A percentile compares a stretch with the other conserved stretches of the same genome.
These are phyloP conservation scores for Fraxinus sp. DNA, from an alignment of 305 asterid species.

Conservation along the genomic window DNA sequence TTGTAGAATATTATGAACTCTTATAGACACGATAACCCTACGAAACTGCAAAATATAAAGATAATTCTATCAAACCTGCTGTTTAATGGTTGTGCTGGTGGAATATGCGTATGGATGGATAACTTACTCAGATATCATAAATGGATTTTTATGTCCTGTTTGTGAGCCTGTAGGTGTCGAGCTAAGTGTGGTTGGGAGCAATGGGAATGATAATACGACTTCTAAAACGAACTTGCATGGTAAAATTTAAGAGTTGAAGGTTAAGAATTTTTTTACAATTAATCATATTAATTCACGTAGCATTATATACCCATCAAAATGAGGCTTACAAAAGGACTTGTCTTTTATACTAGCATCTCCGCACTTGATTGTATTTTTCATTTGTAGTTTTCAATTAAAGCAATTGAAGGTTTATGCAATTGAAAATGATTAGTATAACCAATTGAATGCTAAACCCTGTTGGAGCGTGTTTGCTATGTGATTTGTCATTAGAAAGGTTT, in stretches of 20 bases:
- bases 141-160: not conserved
- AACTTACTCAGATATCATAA: not conserved
- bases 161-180: not conserved
- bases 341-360: not conserved
- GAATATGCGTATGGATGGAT: not conserved
- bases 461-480: constrained; percentile 19
- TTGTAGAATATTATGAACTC: not conserved
- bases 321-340: constrained; percentile 9
- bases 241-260: constrained; percentile 2
- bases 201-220: not conserved
- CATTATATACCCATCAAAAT: not conserved
- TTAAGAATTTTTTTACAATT: not conserved
- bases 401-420: constrained; percentile 18
- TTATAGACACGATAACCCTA: not conserved
- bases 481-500: constrained; percentile 24
- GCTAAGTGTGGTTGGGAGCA: not conserved
- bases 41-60: not conserved
- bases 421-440: constrained; percentile 14
- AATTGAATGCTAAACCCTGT: not conserved
- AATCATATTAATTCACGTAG: constrained; percentile 5
- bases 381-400: constrained; percentile 3
- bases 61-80: not conserved
- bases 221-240: constrained; percentile 11
- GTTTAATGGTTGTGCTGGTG: constrained; percentile 12
- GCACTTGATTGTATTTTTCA: not conserved